phyloP scores from a whole-genome alignment of 2,329 filamentous ascomycete genomes.

The Colletotrichum somersetense region DNA sequence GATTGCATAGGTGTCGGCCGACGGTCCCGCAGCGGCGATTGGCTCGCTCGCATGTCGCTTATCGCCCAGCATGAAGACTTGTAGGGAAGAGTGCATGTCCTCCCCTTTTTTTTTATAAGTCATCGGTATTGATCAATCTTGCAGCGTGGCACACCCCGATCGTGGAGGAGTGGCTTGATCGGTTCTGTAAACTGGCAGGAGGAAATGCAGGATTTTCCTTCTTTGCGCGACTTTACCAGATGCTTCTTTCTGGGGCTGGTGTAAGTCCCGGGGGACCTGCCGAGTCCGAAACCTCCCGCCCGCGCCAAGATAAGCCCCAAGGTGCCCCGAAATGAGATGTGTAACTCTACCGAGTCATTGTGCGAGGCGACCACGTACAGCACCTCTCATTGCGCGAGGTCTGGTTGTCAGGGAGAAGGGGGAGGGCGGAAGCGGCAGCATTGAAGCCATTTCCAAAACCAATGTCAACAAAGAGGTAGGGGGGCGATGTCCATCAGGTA shows the following conservation, averaged over 20 bases:
- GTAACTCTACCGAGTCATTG: conserved; percentile 5
- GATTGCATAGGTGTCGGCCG: neutral
- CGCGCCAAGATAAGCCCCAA: conserved; percentile 34
- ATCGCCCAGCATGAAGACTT: conserved; percentile 23
- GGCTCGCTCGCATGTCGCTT: conserved; percentile 28
- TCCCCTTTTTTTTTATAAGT: neutral
- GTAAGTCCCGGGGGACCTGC: neutral
- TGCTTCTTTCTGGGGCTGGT: neutral
- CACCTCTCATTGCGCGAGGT: neutral
- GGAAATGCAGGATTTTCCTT: neutral
- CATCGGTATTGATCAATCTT: conserved; percentile 28
- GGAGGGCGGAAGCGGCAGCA: neutral
- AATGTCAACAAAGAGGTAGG: neutral
- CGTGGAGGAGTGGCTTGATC: neutral
- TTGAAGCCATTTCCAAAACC: neutral
- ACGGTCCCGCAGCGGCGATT: conserved; percentile 31
- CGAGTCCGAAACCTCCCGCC: neutral
- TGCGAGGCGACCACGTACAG: too few species aligned
- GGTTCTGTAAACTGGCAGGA: neutral
- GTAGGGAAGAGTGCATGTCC: conserved; percentile 4
- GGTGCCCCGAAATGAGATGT: neutral
- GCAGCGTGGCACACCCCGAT: neutral
- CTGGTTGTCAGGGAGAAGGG: too few species aligned
- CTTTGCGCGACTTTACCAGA: neutral
- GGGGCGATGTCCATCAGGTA: neutral